phyloP scores from a whole-genome alignment of 495 filamentous ascomycete species.

The Penicillium macrosclerotiorum region DNA sequence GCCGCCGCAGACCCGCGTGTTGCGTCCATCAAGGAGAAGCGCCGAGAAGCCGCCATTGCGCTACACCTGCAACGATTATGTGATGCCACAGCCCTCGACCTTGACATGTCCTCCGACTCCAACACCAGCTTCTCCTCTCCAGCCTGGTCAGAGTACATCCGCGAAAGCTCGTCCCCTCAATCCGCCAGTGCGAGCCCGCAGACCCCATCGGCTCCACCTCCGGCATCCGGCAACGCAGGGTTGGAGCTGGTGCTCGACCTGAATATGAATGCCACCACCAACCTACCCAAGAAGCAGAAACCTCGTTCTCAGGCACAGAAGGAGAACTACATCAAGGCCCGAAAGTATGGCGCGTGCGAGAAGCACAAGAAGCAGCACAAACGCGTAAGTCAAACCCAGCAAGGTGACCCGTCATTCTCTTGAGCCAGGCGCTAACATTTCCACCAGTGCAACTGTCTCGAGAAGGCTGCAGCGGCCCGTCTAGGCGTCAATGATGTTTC shows the following conservation, averaged over 20 bases:
- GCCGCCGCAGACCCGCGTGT: slow-evolving; percentile 34
- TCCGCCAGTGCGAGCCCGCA: slow-evolving; percentile 20
- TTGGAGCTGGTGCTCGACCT: slow-evolving; percentile 46
- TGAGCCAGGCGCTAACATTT: slow-evolving; percentile 18
- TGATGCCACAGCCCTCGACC: slow-evolving; percentile 28
- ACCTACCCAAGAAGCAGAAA: slow-evolving; percentile 47
- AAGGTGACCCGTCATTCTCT: not conserved
- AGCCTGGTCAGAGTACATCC: slow-evolving; percentile 34
- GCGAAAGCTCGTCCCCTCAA: slow-evolving; percentile 24
- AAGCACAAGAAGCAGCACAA: slow-evolving; percentile 52
- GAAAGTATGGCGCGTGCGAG: slow-evolving; percentile 45
- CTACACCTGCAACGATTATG: slow-evolving; percentile 41
- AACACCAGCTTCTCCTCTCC: slow-evolving; percentile 40
- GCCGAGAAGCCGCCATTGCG: slow-evolving; percentile 43
- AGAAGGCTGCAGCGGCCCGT: slow-evolving; percentile 34
- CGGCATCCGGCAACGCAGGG: slow-evolving; percentile 20
- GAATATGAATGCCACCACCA: slow-evolving; percentile 46
- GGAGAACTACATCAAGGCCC: slow-evolving; percentile 49
- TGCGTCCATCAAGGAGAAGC: slow-evolving; percentile 44
- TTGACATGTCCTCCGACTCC: slow-evolving; percentile 32
- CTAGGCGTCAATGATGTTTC: slow-evolving; percentile 19
- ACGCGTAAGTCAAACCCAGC: slow-evolving; percentile 41
- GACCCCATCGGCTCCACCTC: slow-evolving; percentile 16
- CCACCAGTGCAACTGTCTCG: slow-evolving; percentile 45
- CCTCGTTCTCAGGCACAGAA: slow-evolving; percentile 44